These are phyloP conservation scores for Luffa aegyptiaca DNA, from an alignment of 306 rosid genomes.

Conservation along the genomic window DNA sequence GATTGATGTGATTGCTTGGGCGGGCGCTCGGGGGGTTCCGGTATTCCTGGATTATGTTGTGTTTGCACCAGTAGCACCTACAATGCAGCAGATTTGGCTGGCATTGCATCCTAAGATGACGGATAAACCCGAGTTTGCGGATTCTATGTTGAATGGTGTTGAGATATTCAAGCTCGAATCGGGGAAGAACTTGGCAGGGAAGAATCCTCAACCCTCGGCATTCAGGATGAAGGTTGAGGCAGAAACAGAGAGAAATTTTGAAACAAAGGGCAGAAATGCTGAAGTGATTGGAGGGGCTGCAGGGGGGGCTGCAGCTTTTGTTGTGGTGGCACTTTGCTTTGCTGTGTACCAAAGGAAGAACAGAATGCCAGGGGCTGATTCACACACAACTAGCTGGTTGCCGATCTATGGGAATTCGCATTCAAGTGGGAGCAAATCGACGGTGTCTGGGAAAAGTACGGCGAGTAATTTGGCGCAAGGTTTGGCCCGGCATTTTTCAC, in stretches of 20 bases:
- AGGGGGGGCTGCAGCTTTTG: slow-evolving; percentile 40
- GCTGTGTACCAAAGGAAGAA: slow-evolving; percentile 37
- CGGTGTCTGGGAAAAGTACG: slow-evolving; percentile 29
- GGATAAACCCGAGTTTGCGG: slow-evolving; percentile 19
- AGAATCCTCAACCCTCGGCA: slow-evolving; percentile 25
- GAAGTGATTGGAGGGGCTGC: slow-evolving; percentile 39
- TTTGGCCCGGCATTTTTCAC: slow-evolving; percentile 35
- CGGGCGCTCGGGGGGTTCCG: slow-evolving; percentile 26
- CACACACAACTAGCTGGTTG: slow-evolving; percentile 39
- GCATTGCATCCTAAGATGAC: slow-evolving; percentile 20
- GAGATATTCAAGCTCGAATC: slow-evolving; percentile 36
- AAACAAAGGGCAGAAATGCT: background rate
- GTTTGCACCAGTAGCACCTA: background rate
- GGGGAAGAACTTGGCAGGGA: slow-evolving; percentile 29
- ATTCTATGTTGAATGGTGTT: slow-evolving; percentile 28
- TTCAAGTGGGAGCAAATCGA: slow-evolving; percentile 31
- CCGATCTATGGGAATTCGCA: slow-evolving; percentile 40
- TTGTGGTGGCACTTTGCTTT: slow-evolving; percentile 32
- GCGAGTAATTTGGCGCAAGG: slow-evolving; percentile 39
- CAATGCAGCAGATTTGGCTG: slow-evolving; percentile 27
- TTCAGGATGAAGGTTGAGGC: slow-evolving; percentile 23
- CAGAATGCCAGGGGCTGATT: slow-evolving; percentile 15
- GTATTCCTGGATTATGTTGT: slow-evolving; percentile 22
- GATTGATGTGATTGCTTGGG: slow-evolving; percentile 25
- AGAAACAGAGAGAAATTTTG: slow-evolving; percentile 1